Base-by-base conservation (phyloP, 108 stramenopile genomes). In the Parietichytrium sp. region DNA sequence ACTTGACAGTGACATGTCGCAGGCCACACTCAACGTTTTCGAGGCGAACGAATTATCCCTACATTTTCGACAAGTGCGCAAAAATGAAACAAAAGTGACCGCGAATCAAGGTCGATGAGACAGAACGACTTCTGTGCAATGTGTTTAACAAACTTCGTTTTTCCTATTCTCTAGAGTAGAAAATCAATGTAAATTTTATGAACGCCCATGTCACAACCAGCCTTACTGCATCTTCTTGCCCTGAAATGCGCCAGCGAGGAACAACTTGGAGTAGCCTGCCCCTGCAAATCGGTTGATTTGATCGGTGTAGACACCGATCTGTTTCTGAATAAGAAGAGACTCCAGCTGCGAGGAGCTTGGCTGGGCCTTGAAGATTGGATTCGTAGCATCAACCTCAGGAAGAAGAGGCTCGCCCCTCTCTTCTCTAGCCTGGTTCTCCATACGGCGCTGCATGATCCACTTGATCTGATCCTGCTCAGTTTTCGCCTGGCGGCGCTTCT, bases 231-330 rank as follows among this genome's bases (percentile, higher is more conserved):
- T n/a, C 47, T 77, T 29, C 33, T 10, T 16, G 49, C 13, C 49
- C 49, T 97, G 96, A 83, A 97, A 79, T 23, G 94, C 92, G 79
- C 92, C 88, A 27, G 93, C 90, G 85, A 97, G 85, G 86, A 89
- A 97, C 26, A 97, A 85, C 86, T 97, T 97, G 26, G 91, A 91
- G 84, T 96, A 88, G 38, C 93, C 92, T 12, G 84, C 89, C 54
- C 92, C 92, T 2, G 93, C 86, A 82, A 95, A 95, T 82, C 90
- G 86, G 78, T 95, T 93, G 89, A 98, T 94, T 86, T 95, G 93
- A 48, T 93, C 90, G 87, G 95, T 96, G 87, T 96, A 98, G 13
- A 84, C 91, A 78, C 87, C 83, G 84, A 96, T 94, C 89, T 98
- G 97, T 80, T 94, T 95, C 49, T 90, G 86, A 36, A 95, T 92